Percentiles rank a stretch among this genome's conserved stretches.
phyloP scores from a whole-genome alignment of 1,139 yeast genomes.

The Eremothecium cymbalariae region DNA sequence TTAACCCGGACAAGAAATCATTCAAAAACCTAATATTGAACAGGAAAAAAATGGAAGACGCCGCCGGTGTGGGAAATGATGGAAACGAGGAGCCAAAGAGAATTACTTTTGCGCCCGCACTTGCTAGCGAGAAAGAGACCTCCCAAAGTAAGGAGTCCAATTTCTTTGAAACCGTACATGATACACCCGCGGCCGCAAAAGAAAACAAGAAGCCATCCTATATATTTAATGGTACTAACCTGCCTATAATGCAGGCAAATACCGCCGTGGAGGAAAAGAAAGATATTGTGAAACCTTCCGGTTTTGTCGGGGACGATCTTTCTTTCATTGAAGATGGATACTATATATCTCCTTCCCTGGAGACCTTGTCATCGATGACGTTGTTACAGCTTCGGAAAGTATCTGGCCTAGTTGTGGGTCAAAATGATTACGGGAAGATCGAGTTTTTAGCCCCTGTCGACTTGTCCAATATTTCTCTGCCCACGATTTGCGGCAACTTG shows the following conservation, averaged over 20 bases:
- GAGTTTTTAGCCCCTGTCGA: conserved; percentile 79
- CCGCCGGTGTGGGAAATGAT: conserved; percentile 20
- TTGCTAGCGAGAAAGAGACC: conserved; percentile 6
- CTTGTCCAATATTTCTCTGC: conserved; percentile 54
- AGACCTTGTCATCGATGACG: conserved; percentile 51
- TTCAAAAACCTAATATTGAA: conserved; percentile 22
- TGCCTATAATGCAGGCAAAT: too few species aligned
- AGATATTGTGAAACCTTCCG: conserved; percentile 13
- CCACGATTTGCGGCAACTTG: conserved; percentile 57
- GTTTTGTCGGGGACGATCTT: conserved; percentile 34
- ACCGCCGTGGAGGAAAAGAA: conserved; percentile 9
- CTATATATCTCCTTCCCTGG: conserved; percentile 75
- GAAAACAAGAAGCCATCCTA: conserved; percentile 8
- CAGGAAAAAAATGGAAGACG: conserved; percentile 17
- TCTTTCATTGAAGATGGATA: conserved; percentile 60
- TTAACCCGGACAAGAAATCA: conserved; percentile 27
- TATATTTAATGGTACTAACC: conserved; percentile 4
- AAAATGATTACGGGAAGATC: conserved; percentile 67
- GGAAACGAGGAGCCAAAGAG: conserved; percentile 12
- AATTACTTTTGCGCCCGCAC: conserved; percentile 14
- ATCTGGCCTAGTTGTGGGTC: conserved; percentile 66
- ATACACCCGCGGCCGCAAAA: conserved; percentile 27
- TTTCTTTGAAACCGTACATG: conserved; percentile 12
- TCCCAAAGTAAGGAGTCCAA: conserved; percentile 5
- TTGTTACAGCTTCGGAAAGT: conserved; percentile 59